phyloP scores from a whole-genome alignment of 257 asterid species.

The Verbena officinalis region DNA sequence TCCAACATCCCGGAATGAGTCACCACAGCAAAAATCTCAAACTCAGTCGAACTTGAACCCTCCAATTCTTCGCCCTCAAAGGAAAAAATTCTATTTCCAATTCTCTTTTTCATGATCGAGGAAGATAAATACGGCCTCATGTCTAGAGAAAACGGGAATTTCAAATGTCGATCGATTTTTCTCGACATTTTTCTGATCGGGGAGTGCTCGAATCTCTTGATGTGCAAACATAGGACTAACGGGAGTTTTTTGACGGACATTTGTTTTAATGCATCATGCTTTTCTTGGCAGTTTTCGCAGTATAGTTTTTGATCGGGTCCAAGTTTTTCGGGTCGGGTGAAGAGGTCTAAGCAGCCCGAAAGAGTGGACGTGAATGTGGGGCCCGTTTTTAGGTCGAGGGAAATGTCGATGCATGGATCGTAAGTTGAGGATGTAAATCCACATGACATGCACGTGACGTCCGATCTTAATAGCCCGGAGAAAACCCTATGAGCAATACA shows the following conservation, averaged over 20 bases:
- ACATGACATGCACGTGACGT: constrained; percentile 71
- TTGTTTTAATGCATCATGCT: constrained; percentile 62
- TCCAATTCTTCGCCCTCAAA: constrained; percentile 58
- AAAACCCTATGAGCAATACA: constrained; percentile 72
- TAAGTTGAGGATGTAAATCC: constrained; percentile 78
- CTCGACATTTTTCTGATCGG: constrained; percentile 55
- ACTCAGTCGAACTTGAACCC: constrained; percentile 43
- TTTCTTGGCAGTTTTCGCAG: constrained; percentile 65
- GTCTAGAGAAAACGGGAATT: constrained; percentile 73
- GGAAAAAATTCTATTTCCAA: constrained; percentile 57
- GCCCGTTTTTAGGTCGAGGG: constrained; percentile 53
- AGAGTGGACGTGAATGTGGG: constrained; percentile 46
- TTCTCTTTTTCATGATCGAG: constrained; percentile 55
- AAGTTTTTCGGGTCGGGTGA: constrained; percentile 63
- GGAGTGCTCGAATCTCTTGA: constrained; percentile 75
- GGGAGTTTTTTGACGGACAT: constrained; percentile 77
- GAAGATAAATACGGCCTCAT: constrained; percentile 73
- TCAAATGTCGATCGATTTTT: constrained; percentile 67
- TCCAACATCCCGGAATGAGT: constrained; percentile 82
- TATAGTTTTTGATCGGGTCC: constrained; percentile 64
- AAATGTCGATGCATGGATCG: constrained; percentile 73
- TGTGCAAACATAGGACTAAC: constrained; percentile 61
- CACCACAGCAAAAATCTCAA: constrained; percentile 76
- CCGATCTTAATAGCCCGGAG: constrained; percentile 74
- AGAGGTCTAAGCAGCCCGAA: constrained; percentile 61